Evolutionary conservation across 441 rosid genomes (phyloP).

Genomic region (Populus hybrid): DNA sequence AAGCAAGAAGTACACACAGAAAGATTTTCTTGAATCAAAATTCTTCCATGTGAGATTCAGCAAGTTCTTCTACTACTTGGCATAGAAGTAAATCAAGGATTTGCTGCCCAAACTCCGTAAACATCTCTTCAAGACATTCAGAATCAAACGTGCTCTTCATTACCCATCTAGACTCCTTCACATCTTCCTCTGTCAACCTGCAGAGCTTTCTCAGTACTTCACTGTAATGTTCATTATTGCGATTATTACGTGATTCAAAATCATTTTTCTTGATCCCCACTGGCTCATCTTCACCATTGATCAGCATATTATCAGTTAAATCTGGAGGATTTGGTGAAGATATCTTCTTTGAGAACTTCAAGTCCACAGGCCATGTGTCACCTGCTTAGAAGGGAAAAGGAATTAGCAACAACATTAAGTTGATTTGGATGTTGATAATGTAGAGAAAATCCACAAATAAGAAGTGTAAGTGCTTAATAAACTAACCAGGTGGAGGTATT

Average conservation of each 20-base stretch:
- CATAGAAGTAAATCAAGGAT: conserved; percentile 49
- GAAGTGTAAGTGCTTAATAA: not conserved
- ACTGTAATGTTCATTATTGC: conserved; percentile 29
- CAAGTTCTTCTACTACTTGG: conserved; percentile 50
- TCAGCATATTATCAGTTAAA: conserved; percentile 4
- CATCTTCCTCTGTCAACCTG: conserved; percentile 46
- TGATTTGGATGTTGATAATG: not conserved
- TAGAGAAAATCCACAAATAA: not conserved
- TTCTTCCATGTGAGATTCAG: conserved; percentile 13
- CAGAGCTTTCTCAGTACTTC: conserved; percentile 38
- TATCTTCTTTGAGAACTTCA: conserved; percentile 16
- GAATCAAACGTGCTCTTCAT: conserved; percentile 22
- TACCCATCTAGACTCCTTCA: conserved; percentile 42
- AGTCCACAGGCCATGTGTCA: conserved; percentile 6
- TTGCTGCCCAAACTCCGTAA: conserved; percentile 44
- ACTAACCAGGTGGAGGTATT: conserved; percentile 40
- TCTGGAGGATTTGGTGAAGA: conserved; percentile 14
- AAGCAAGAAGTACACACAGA: not conserved
- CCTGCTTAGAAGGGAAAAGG: conserved; percentile 10
- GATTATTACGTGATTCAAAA: not conserved
- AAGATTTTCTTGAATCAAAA: not conserved
- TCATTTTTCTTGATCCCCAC: conserved; percentile 6
- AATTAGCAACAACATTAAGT: not conserved
- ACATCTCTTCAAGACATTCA: conserved; percentile 46
- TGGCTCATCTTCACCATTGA: conserved; percentile 3